These are phyloP conservation scores for Phytophthora quininea DNA, from an alignment of 352 stramenopile species.

Conservation along the genomic window DNA sequence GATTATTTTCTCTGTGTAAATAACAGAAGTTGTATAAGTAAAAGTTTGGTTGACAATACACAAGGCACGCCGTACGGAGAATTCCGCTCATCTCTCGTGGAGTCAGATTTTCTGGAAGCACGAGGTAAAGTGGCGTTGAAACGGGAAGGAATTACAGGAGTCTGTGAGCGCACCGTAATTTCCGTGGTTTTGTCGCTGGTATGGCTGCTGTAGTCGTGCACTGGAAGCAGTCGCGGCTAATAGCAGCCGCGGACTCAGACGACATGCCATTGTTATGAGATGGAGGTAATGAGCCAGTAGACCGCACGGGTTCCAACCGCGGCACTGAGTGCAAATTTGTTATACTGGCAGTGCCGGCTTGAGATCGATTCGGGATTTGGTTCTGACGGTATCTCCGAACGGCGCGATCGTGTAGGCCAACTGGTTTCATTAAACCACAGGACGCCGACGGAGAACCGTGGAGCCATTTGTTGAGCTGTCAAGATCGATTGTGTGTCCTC, in stretches of 20 bases:
- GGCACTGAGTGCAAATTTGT: slow-evolving; percentile 23
- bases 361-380: slow-evolving; percentile 65
- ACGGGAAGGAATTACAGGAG: no score
- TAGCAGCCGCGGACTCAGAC: not conserved
- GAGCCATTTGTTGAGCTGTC: slow-evolving; percentile 34
- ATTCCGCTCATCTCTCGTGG: slow-evolving; percentile 26
- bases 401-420: slow-evolving; percentile 60
- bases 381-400: slow-evolving; percentile 75
- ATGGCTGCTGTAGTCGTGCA: slow-evolving; percentile 33
- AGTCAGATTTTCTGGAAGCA: not conserved
- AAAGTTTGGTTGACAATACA: not conserved
- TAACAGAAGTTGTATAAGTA: not conserved
- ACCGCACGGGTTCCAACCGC: slow-evolving; percentile 33
- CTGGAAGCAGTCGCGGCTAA: slow-evolving; percentile 71
- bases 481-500: slow-evolving; percentile 61
- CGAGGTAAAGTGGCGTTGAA: no score
- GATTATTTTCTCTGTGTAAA: slow-evolving; percentile 43
- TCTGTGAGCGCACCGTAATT: slow-evolving; percentile 14
- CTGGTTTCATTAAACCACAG: slow-evolving; percentile 52
- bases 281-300: slow-evolving; percentile 15
- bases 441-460: slow-evolving; percentile 40
- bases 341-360: slow-evolving; percentile 48
- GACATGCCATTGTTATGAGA: not conserved
- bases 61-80: slow-evolving; percentile 14
- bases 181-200: slow-evolving; percentile 17